phyloP scores from a whole-genome alignment of 805 yeast species.

The Wickerhamiella sergipiensis region DNA sequence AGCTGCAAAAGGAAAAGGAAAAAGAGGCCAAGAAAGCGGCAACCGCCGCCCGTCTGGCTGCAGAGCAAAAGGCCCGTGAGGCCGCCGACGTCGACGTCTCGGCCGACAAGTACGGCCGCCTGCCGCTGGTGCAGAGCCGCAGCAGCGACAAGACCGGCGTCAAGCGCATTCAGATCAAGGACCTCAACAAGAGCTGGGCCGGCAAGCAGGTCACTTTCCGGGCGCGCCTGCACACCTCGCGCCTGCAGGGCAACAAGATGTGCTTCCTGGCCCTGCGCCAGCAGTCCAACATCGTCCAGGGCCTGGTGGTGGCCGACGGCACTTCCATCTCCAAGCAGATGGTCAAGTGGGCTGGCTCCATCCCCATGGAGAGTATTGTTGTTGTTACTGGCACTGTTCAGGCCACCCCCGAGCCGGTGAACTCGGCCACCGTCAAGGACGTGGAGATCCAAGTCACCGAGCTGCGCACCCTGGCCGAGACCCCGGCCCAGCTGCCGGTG shows the following conservation, averaged over 20 bases:
- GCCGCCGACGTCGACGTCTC: conserved; percentile 78
- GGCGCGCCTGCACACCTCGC: conserved; percentile 85
- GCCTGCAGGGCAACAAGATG: conserved; percentile 95
- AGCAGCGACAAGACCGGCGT: conserved; percentile 45
- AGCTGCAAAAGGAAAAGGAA: conserved; percentile 83
- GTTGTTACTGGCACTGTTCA: conserved; percentile 73
- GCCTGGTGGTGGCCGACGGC: conserved; percentile 61
- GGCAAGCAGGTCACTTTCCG: conserved; percentile 74
- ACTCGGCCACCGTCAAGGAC: conserved; percentile 83
- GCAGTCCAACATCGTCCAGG: conserved; percentile 72
- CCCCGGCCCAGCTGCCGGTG: conserved; percentile 87
- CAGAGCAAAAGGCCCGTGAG: conserved; percentile 68
- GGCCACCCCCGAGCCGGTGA: conserved; percentile 76
- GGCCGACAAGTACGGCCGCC: conserved; percentile 74
- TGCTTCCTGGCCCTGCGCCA: conserved; percentile 85
- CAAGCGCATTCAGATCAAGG: conserved; percentile 40
- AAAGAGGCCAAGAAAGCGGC: conserved; percentile 89
- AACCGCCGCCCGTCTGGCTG: conserved; percentile 74
- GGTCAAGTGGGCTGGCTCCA: conserved; percentile 88
- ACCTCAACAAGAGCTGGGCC: conserved; percentile 41
- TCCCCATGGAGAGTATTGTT: conserved; percentile 83
- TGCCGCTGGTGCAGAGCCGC: conserved; percentile 69
- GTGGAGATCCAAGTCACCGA: conserved; percentile 69
- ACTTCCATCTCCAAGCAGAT: conserved; percentile 75
- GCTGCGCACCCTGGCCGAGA: conserved; percentile 65